These are phyloP conservation scores for Cordyceps pruinosa DNA, from an alignment of 2,329 filamentous ascomycete species.

Conservation along the genomic window DNA sequence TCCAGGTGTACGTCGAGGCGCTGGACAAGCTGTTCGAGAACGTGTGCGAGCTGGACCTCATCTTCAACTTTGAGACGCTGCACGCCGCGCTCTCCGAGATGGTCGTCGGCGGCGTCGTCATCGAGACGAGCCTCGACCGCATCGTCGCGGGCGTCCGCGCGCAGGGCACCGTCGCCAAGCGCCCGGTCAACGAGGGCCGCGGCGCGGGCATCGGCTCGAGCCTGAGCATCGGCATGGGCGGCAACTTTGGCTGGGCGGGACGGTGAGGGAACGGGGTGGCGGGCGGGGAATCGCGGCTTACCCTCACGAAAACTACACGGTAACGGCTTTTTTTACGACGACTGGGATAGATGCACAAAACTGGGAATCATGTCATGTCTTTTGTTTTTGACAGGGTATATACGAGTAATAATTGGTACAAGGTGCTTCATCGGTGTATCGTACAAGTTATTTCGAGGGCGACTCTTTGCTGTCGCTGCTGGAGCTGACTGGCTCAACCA, in stretches of 20 bases:
- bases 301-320: neutral
- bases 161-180: constrained; percentile 70
- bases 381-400: constrained; percentile 9
- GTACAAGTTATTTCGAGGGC: constrained; percentile 22
- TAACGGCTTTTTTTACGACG: neutral
- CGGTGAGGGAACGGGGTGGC: constrained; percentile 21
- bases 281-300: too few relatives aligned
- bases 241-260: constrained; percentile 50
- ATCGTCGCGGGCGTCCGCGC: constrained; percentile 79
- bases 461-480: constrained; percentile 18
- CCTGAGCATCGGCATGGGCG: constrained; percentile 51
- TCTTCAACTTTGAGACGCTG: constrained; percentile 97
- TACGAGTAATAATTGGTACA: constrained; percentile 21
- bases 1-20: constrained; percentile 96
- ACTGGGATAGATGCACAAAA: constrained; percentile 5
- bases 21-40: constrained; percentile 95
- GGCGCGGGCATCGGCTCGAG: constrained; percentile 40
- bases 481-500: constrained; percentile 23
- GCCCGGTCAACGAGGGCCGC: constrained; percentile 66
- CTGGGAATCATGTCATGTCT: neutral
- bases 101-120: constrained; percentile 89
- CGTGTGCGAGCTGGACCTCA: constrained; percentile 94
- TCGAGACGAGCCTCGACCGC: constrained; percentile 83
- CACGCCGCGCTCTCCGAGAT: constrained; percentile 89
- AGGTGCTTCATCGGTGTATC: constrained; percentile 20